A percentile compares a stretch with the other conserved stretches of the same genome.
Conservation (phyloP, 352 stramenopile species). For the Phytophthora litchii region DNA sequence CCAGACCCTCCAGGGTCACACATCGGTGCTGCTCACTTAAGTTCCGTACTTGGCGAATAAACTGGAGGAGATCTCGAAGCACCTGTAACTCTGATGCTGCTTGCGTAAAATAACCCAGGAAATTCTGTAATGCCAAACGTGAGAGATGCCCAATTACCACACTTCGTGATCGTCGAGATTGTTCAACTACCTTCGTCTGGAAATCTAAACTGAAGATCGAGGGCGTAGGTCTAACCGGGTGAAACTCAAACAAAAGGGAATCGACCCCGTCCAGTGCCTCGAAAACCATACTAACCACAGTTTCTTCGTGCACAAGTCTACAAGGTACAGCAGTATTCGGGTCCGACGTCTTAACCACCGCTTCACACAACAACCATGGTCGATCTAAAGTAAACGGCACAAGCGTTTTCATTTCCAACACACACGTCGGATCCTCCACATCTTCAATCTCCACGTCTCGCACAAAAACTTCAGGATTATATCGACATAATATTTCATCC, state of each 20-base stretch:
- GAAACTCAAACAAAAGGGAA: slow-evolving; percentile 58
- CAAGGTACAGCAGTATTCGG: slow-evolving; percentile 10
- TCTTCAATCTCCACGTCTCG: slow-evolving; percentile 13
- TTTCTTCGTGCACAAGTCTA: slow-evolving; percentile 54
- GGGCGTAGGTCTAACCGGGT: slow-evolving; percentile 3
- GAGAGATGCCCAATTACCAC: slow-evolving; percentile 60
- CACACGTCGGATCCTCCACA: slow-evolving; percentile 14
- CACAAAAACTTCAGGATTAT: slow-evolving; percentile 36
- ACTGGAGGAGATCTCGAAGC: slow-evolving; percentile 48
- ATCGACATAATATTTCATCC: slow-evolving; percentile 51
- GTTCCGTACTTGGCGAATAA: slow-evolving; percentile 21
- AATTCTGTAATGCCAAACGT: slow-evolving; percentile 37
- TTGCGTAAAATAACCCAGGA: slow-evolving; percentile 39
- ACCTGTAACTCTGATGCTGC: slow-evolving; percentile 55
- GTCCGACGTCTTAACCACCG: slow-evolving; percentile 15
- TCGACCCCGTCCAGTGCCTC: slow-evolving; percentile 58
- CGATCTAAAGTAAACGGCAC: slow-evolving; percentile 40
- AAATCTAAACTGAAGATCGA: slow-evolving; percentile 49
- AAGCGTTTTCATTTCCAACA: slow-evolving; percentile 12
- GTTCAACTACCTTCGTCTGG: slow-evolving; percentile 21
- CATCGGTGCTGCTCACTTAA: slow-evolving; percentile 29
- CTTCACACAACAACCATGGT: slow-evolving; percentile 43
- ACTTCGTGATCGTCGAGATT: slow-evolving; percentile 28
- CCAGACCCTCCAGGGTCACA: slow-evolving; percentile 55
- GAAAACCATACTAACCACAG: slow-evolving; percentile 57